Percentiles rank a stretch among this genome's conserved stretches.
Evolutionary conservation across 1,139 yeast genomes (phyloP).

Genomic region (Insectozyma bohioensis): DNA sequence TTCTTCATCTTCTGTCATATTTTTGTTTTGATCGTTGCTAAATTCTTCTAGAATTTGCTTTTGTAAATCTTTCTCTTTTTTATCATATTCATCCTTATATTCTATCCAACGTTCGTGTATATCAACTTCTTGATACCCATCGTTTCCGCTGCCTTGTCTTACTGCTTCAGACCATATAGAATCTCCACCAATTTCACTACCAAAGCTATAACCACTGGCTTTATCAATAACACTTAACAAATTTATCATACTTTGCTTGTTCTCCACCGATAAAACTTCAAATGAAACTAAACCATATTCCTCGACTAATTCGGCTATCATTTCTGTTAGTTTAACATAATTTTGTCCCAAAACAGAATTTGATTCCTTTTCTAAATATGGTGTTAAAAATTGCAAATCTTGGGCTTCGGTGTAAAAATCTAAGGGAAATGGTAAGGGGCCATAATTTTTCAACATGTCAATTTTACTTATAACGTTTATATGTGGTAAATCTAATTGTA

Average conservation of each 20-base stretch:
- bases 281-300: slow-evolving; percentile 87
- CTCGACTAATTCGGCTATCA: slow-evolving; percentile 79
- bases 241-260: slow-evolving; percentile 86
- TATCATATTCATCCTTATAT: slow-evolving; percentile 63
- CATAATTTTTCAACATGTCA: slow-evolving; percentile 71
- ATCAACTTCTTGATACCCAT: slow-evolving; percentile 52
- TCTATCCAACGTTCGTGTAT: slow-evolving; percentile 97
- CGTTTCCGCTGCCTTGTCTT: slow-evolving; percentile 53
- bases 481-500: slow-evolving; percentile 47
- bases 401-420: slow-evolving; percentile 93
- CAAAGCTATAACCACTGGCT: slow-evolving; percentile 92
- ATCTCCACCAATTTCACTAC: slow-evolving; percentile 93
- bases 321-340: slow-evolving; percentile 69
- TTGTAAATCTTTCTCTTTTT: slow-evolving; percentile 25
- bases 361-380: slow-evolving; percentile 69
- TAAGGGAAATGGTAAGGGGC: slow-evolving; percentile 60
- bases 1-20: slow-evolving; percentile 59
- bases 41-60: slow-evolving; percentile 17
- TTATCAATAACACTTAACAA: slow-evolving; percentile 77
- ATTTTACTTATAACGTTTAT: slow-evolving; percentile 72
- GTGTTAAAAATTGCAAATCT: slow-evolving; percentile 68
- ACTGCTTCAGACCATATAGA: slow-evolving; percentile 95
- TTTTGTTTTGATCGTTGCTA: slow-evolving; percentile 14
- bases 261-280: slow-evolving; percentile 88
- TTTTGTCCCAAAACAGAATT: slow-evolving; percentile 58